phyloP scores from a whole-genome alignment of 352 stramenopile species.

The Globisporangium mamillatum region DNA sequence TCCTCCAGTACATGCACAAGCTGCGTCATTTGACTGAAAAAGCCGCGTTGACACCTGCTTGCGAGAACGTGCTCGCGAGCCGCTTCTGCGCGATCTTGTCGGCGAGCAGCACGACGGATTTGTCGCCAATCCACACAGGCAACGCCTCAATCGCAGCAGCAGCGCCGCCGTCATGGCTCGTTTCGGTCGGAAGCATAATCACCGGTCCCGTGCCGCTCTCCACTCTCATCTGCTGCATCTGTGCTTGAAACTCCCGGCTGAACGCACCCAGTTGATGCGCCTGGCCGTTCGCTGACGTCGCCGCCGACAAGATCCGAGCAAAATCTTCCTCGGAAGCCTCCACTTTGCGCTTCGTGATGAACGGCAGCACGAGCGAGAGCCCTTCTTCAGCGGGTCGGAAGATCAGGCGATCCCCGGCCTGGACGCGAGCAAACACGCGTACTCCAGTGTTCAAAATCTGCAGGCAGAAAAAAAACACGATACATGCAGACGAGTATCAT shows the following conservation, averaged over 20 bases:
- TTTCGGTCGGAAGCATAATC: constrained; percentile 27
- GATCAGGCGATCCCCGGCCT: constrained; percentile 37
- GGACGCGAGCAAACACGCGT: constrained; percentile 82
- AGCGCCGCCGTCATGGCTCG: neutral
- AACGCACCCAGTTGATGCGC: constrained; percentile 36
- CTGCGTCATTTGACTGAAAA: neutral
- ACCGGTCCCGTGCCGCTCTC: constrained; percentile 43
- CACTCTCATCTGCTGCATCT: constrained; percentile 26
- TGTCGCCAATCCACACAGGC: constrained; percentile 58
- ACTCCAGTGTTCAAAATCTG: constrained; percentile 86
- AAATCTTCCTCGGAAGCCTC: constrained; percentile 26
- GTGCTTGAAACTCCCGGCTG: constrained; percentile 30
- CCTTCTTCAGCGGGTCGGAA: constrained; percentile 85
- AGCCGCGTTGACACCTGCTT: neutral
- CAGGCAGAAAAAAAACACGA: neutral
- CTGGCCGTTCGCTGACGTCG: constrained; percentile 16
- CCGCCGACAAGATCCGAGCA: constrained; percentile 21
- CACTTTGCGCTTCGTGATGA: constrained; percentile 75
- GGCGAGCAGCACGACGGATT: constrained; percentile 48
- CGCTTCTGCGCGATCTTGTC: constrained; percentile 52
- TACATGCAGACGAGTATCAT: neutral
- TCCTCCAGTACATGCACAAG: no score
- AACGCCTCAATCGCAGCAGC: constrained; percentile 22
- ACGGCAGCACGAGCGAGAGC: constrained; percentile 65
- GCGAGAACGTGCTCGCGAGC: constrained; percentile 16